Evolutionary conservation across 495 filamentous ascomycete species (phyloP).

Genomic region (Penicillium canariense): DNA sequence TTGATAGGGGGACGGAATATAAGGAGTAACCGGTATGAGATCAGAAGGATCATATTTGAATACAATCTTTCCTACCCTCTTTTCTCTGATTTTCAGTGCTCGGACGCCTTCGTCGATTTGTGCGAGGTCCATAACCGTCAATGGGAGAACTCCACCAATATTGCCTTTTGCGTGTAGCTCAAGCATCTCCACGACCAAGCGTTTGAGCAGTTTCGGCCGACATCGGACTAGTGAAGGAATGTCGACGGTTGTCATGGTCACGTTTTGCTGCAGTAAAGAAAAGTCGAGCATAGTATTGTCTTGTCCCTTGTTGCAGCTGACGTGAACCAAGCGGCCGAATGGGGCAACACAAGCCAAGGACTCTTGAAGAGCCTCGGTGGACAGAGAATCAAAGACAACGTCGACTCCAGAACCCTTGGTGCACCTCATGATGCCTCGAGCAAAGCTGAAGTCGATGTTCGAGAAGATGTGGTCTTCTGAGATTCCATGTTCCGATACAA

Average conservation of each 20-base stretch:
- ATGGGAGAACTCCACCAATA: conserved; percentile 1
- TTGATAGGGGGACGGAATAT: conserved; percentile 11
- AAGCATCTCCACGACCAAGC: conserved; percentile 5
- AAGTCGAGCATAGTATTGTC: conserved; percentile 24
- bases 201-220: conserved; percentile 3
- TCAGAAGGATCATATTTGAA: conserved; percentile 10
- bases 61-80: conserved; percentile 8
- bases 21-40: conserved; percentile 16
- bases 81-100: background rate
- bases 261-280: conserved; percentile 15
- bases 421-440: conserved; percentile 41
- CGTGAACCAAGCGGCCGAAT: conserved; percentile 47
- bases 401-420: conserved; percentile 56
- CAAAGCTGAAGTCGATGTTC: conserved; percentile 46
- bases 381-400: conserved; percentile 50
- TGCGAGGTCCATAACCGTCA: conserved; percentile 7
- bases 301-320: conserved; percentile 40
- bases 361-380: conserved; percentile 40
- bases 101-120: conserved; percentile 13
- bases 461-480: conserved; percentile 46
- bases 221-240: conserved; percentile 19
- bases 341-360: conserved; percentile 50
- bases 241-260: conserved; percentile 27
- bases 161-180: conserved; percentile 5
- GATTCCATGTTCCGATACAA: conserved; percentile 38